phyloP scores from a whole-genome alignment of 139 green algal genomes.

The Ostreobium quekettii region DNA sequence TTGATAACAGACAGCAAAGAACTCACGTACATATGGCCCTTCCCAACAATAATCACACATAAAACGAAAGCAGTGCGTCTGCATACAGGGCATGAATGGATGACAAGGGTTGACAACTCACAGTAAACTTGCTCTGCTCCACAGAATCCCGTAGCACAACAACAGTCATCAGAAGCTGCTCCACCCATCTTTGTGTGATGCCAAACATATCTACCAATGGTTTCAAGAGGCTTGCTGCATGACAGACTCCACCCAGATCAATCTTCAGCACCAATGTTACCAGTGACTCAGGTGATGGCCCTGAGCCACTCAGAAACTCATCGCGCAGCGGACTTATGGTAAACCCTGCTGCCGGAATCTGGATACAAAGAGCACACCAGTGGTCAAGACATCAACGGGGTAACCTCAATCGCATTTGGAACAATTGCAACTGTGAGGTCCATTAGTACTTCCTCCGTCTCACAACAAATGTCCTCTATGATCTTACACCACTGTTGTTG shows the following conservation, averaged over 20 bases:
- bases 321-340: background rate
- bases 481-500: no score
- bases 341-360: conserved; percentile 19
- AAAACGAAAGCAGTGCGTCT: no score
- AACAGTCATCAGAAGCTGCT: conserved; percentile 7
- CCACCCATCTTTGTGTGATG: conserved; percentile 4
- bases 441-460: no score
- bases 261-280: conserved; percentile 16
- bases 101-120: background rate
- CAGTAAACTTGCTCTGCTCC: background rate
- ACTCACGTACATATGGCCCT: no score
- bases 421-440: no score
- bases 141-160: background rate
- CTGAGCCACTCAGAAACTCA: background rate
- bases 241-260: conserved; percentile 14
- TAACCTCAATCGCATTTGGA: no score
- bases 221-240: background rate
- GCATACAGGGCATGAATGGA: no score
- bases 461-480: no score
- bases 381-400: no score
- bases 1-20: no score
- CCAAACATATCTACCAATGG: conserved; percentile 7
- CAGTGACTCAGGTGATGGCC: background rate
- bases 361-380: background rate
- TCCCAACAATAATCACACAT: no score